Evolutionary conservation across 2,329 filamentous ascomycete species (phyloP).

Genomic region (Phaeosphaeria sp.): DNA sequence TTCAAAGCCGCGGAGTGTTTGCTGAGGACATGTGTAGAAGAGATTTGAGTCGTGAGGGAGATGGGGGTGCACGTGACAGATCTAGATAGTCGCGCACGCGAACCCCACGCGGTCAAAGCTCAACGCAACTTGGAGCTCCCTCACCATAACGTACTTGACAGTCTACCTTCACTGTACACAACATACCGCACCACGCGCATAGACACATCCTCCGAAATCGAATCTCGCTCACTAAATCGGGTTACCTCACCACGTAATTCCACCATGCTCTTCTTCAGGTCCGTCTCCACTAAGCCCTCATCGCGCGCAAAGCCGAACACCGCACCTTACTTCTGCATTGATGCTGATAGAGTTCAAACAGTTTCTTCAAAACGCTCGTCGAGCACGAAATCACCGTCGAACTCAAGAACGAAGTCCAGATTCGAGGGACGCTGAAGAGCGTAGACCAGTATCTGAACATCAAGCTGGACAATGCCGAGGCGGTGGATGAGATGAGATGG

Average conservation of each 20-base stretch:
- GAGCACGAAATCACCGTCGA: conserved; percentile 97
- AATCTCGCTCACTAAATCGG: neutral
- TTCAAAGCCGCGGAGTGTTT: neutral
- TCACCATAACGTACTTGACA: neutral
- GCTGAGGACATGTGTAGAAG: neutral
- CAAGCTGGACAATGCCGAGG: conserved; percentile 93
- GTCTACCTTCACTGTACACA: neutral
- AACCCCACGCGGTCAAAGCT: conserved; percentile 32
- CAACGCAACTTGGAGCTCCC: conserved; percentile 16
- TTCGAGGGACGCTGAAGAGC: conserved; percentile 92
- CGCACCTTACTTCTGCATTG: neutral
- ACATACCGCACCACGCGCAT: conserved; percentile 1
- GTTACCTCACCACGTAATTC: neutral
- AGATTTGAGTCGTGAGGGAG: neutral
- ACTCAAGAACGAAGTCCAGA: conserved; percentile 98
- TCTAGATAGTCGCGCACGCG: conserved; percentile 24
- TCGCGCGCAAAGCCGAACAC: no score
- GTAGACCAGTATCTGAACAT: conserved; percentile 99
- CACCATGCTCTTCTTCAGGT: conserved; percentile 63
- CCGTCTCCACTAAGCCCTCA: conserved; percentile 7
- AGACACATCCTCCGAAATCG: neutral
- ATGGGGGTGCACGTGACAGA: conserved; percentile 15
- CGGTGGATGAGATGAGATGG: conserved; percentile 92
- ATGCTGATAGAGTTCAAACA: conserved; percentile 14
- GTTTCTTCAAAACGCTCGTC: conserved; percentile 98